Evolutionary conservation across 371 early-diverging fungal genomes (phyloP).

Genomic region (Mortierella sp.): DNA sequence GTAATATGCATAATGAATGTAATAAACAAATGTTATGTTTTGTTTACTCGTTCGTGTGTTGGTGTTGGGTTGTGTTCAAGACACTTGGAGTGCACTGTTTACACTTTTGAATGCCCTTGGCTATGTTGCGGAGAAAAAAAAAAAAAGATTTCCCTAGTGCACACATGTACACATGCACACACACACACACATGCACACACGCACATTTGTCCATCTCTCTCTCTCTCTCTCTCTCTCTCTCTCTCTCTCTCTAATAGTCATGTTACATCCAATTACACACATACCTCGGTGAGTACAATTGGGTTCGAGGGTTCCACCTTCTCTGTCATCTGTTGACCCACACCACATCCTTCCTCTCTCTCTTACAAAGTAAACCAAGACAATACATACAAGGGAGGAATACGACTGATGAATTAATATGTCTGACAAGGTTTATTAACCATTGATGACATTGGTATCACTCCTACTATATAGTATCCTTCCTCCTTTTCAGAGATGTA

Average conservation of each 20-base stretch:
- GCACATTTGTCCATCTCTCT: no score
- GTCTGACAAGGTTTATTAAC: background rate
- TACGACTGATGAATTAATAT: no score
- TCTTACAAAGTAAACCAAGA: background rate
- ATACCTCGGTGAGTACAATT: slow-evolving; percentile 7
- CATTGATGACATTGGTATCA: no score
- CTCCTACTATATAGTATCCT: no score
- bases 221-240: no score
- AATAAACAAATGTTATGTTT: background rate
- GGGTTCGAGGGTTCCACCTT: background rate
- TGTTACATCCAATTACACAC: background rate
- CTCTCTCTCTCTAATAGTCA: background rate
- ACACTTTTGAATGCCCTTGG: background rate
- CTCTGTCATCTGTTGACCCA: background rate
- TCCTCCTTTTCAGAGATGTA: no score
- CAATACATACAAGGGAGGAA: background rate
- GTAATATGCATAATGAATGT: background rate
- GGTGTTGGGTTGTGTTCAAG: background rate
- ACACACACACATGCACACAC: no score
- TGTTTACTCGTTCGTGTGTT: background rate
- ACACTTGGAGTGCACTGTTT: background rate
- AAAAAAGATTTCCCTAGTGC: background rate
- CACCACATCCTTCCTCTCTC: background rate
- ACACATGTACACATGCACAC: no score
- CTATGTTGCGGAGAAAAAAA: background rate